These are phyloP conservation scores for Diophrys appendiculata DNA, from an alignment of 73 alveolate species.

Conservation along the genomic window DNA sequence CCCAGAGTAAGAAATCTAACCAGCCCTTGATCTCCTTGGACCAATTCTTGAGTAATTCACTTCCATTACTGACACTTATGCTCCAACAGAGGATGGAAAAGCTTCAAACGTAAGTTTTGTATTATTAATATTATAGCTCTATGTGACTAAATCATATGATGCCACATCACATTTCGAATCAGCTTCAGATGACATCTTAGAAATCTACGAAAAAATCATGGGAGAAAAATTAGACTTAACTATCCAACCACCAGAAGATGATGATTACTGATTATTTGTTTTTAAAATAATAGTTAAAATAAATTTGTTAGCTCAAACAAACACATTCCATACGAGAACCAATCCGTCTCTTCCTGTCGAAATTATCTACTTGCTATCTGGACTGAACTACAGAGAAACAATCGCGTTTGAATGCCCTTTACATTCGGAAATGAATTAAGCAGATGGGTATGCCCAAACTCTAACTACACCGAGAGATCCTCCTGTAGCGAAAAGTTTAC, in stretches of 20 bases:
- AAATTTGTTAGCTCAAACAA: no score
- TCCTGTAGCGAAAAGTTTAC: slow-evolving; percentile 86
- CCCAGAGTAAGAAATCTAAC: slow-evolving; percentile 67
- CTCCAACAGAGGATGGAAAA: slow-evolving; percentile 61
- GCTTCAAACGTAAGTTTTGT: background rate
- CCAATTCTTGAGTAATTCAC: slow-evolving; percentile 63
- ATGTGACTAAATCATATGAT: slow-evolving; percentile 46
- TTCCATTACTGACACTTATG: slow-evolving; percentile 56
- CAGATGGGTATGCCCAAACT: slow-evolving; percentile 59
- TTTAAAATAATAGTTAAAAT: no score
- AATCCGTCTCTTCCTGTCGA: slow-evolving; percentile 82
- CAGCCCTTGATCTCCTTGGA: slow-evolving; percentile 75
- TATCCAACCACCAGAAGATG: slow-evolving; percentile 53
- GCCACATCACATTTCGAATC: slow-evolving; percentile 61
- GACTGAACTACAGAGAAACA: slow-evolving; percentile 67
- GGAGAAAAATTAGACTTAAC: slow-evolving; percentile 64
- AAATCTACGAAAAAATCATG: slow-evolving; percentile 52
- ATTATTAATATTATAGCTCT: background rate
- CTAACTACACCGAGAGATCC: slow-evolving; percentile 74
- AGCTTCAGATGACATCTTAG: slow-evolving; percentile 49
- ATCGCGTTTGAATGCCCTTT: slow-evolving; percentile 79
- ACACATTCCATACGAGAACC: slow-evolving; percentile 79
- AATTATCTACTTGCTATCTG: slow-evolving; percentile 77
- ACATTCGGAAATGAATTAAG: slow-evolving; percentile 74
- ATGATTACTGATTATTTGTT: slow-evolving; percentile 30